phyloP scores from a whole-genome alignment of 2,329 filamentous ascomycete genomes.

The Ophiocordyceps robertsii region DNA sequence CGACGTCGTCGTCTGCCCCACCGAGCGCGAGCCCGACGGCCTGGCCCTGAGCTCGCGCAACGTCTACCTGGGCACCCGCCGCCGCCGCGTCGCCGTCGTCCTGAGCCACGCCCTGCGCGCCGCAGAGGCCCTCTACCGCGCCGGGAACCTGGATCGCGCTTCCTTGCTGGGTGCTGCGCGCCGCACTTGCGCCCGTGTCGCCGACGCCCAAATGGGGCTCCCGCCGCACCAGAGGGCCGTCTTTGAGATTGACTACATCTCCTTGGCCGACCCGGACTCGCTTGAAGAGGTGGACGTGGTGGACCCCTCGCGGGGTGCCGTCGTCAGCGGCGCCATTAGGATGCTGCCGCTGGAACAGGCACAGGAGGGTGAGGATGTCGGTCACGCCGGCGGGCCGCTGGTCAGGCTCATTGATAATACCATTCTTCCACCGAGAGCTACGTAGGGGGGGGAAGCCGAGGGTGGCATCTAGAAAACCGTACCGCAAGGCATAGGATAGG shows the following conservation, averaged over 20 bases:
- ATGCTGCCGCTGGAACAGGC: slow-evolving; percentile 71
- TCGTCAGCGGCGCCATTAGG: slow-evolving; percentile 82
- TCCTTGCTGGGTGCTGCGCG: slow-evolving; percentile 63
- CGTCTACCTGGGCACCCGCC: slow-evolving; percentile 71
- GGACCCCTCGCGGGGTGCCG: slow-evolving; percentile 57
- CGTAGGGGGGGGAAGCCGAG: too few species aligned
- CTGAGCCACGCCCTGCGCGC: slow-evolving; percentile 55
- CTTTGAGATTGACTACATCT: slow-evolving; percentile 87
- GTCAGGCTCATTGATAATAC: slow-evolving; percentile 94
- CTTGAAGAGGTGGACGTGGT: slow-evolving; percentile 66
- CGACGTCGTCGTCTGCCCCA: slow-evolving; percentile 60
- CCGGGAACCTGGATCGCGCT: slow-evolving; percentile 36
- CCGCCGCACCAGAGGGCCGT: slow-evolving; percentile 46
- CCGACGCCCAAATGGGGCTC: slow-evolving; percentile 49
- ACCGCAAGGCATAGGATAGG: too few species aligned
- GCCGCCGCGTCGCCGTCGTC: slow-evolving; percentile 60
- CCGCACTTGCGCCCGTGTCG: slow-evolving; percentile 38
- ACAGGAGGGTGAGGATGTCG: slow-evolving; percentile 59
- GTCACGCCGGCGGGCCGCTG: slow-evolving; percentile 54
- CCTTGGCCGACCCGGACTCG: slow-evolving; percentile 71
- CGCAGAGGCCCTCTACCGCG: slow-evolving; percentile 54
- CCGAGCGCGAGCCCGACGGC: slow-evolving; percentile 65
- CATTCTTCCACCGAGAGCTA: slow-evolving; percentile 33
- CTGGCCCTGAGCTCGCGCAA: slow-evolving; percentile 88
- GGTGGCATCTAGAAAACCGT: too few species aligned